Evolutionary conservation across 2,329 filamentous ascomycete genomes (phyloP), one percentile per base, ranked within the genome.

Genomic region (Aspergillus tubingensis): DNA sequence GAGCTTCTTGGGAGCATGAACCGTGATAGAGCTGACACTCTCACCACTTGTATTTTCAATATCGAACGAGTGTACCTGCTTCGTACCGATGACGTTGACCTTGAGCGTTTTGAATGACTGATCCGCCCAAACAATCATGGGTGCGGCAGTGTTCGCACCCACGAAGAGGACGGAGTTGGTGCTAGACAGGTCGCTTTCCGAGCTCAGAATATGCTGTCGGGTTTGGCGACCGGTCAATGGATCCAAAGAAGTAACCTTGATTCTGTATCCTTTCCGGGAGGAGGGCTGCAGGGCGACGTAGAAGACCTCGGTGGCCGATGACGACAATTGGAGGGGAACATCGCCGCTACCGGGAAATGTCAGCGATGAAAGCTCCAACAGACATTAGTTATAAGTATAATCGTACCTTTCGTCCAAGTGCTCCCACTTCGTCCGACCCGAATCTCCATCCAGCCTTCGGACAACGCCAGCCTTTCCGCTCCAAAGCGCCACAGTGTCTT

Each of bases 371-470:
- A 53, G 49, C 25, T 21, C 23, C 49, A 15, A 23, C 43, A 27
- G 41, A 32, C 36, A 36, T 25, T 19, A 54, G 11, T 13, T 8
- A 6, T 32, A 27, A 30, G n/a, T 10, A 19, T 13, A 30, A 39
- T 55, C 69, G 27, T 65, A 84, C 83, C 82, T 85, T 50, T 77
- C 79, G 69, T 92, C 89, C 66, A 83, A 85, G 71, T 87, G 88
- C 72, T 92, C 89, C 94, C 95, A 98, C 47, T 90, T 86, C 1
- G 90, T 83, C 41, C 82, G 82, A 25, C 95, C 94, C 47, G 88
- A 86, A 32, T 82, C 81, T 0, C 90, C 91, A 69, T 91, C 86
- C 65, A 98, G 78, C 61, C 91, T 86, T 72, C 88, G 86, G 59
- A 96, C 81, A 52, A 82, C 80, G 32, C 86, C 87, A 60, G 76